Base-by-base conservation (phyloP, 495 filamentous ascomycete genomes). In the Podospora appendiculata region DNA sequence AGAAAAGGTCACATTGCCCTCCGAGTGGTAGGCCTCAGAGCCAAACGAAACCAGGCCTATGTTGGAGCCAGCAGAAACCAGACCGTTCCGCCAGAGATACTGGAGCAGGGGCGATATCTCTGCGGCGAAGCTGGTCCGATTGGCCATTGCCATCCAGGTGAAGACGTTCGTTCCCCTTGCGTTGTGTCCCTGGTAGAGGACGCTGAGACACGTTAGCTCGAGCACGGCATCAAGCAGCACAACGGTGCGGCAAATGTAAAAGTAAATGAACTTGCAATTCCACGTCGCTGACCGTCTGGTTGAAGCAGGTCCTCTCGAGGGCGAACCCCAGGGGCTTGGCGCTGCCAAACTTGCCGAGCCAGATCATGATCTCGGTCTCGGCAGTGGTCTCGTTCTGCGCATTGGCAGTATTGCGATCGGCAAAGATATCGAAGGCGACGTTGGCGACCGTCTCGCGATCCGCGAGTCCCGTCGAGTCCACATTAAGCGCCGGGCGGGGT, bases 321-420 rank as follows among this genome's bases (percentile, higher is more conserved):
- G 43, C 41, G n/a, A 52, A 59, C 5, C 63, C 61, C 45, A 66
- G 39, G 12, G 63, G 63, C 18, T 58, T 38, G 7, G 63, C 51
- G 14, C 45, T 9, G 25, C 63, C 63, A 44, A 60, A 49, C 19
- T 25, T 52, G 12, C 61, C 63, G 12, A 66, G 41, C 63, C 63
- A 66, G 36, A 66, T 51, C 63, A 66, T 66, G 17, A 66, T 57
- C 52, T 66, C 63, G 7, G 61, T 66, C 41, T 59, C 58, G 19
- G 63, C 63, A 13, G 47, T 53, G 14, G 47, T 58, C 39, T 63
- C 63, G 36, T 41, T 52, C 19, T 41, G 41, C 3, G 63, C 45
- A 8, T 45, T 47, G 6, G 18, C 48, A 10, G 54, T 34, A 44
- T 62, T 53, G 38, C 48, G 63, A 55, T 66, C 63, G 4, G 51